Evolutionary conservation across 305 asterid genomes (phyloP).

Genomic region (Rubia occidens): DNA sequence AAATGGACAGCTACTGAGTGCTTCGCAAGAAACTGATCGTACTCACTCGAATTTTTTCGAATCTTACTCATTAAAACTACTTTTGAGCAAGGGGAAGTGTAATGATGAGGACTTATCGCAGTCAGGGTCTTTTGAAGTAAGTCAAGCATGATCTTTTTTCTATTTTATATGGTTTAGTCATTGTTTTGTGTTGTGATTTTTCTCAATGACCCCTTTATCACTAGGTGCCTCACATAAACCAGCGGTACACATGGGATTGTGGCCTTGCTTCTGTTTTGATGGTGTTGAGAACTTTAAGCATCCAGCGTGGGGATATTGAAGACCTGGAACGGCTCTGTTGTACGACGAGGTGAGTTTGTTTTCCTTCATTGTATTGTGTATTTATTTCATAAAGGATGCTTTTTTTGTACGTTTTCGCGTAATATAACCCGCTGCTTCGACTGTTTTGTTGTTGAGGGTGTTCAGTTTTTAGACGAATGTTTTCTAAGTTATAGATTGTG

Average conservation of each 20-base stretch:
- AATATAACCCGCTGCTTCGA: neutral
- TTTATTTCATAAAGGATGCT: neutral
- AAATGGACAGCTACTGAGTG: no score
- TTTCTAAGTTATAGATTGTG: neutral
- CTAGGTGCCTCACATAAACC: conserved; percentile 85
- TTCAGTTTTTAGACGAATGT: neutral
- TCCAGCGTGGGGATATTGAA: conserved; percentile 36
- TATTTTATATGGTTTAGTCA: neutral
- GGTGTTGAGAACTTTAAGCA: conserved; percentile 67
- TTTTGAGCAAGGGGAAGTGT: conserved; percentile 30
- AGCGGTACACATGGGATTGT: conserved; percentile 81
- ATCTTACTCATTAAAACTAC: conserved; percentile 33
- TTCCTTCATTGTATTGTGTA: neutral
- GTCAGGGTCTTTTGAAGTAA: conserved; percentile 44
- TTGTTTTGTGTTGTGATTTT: conserved; percentile 2
- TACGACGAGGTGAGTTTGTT: conserved; percentile 56
- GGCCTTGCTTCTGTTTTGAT: conserved; percentile 93
- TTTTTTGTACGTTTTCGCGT: neutral
- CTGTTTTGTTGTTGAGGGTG: neutral
- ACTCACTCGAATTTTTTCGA: conserved; percentile 32
- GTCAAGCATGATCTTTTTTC: conserved; percentile 15
- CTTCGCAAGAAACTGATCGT: conserved; percentile 29
- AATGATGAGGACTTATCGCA: conserved; percentile 27
- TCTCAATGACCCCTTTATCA: neutral
- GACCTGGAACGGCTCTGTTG: conserved; percentile 59